Evolutionary conservation across 768 basidiomycete genomes (phyloP), one percentile per base, ranked within the genome.

Genomic region (Agaricus bisporus): DNA sequence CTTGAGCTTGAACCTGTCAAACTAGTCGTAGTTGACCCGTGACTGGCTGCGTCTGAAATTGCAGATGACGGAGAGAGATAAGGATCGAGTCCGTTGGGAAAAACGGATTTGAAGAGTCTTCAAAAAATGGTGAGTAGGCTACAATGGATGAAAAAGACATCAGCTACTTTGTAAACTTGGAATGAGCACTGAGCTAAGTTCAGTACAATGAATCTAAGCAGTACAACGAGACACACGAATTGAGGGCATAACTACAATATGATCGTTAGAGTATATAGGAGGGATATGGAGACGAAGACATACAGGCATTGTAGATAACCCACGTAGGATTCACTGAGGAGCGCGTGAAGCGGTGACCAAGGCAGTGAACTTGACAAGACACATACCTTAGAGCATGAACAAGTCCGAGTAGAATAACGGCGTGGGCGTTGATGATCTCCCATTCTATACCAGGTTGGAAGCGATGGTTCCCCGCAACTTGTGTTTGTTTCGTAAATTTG

Each of bases 271-370:
- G 29, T 52, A 55, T 42, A 25, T 14, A 26, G 22, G 26, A 20
- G 5, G 35, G 11, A 18, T 17, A 42, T 20, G 9, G 48, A 45
- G 42, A 14, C 17, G 44, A 55, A 57, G 8, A 75, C 76, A 66
- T 66, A 88, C 81, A 89, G 73, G 71, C 86, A 89, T 59, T 88
- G 86, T 7, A 89, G 60, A 63, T 90, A 90, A 32, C 88, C 88
- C 73, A 79, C 82, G 64, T 88, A 88, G 1, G 82, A 82, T 67
- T 90, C 88, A 52, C 85, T 88, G 52, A n/a, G 22, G 59, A 48
- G 51, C n/a, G 17, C 18, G 20, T 53, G 43, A 54, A 26, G 49
- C 37, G 37, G 22, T 36, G 10, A 26, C 41, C n/a, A 18, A 28
- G 0, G 18, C 25, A 15, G 50, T 26, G 48, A 20, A 42, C 15